Evolutionary conservation across 2,329 filamentous ascomycete genomes (phyloP), one percentile per base, ranked within the genome.

Genomic region (Teratosphaeria gauchensis): DNA sequence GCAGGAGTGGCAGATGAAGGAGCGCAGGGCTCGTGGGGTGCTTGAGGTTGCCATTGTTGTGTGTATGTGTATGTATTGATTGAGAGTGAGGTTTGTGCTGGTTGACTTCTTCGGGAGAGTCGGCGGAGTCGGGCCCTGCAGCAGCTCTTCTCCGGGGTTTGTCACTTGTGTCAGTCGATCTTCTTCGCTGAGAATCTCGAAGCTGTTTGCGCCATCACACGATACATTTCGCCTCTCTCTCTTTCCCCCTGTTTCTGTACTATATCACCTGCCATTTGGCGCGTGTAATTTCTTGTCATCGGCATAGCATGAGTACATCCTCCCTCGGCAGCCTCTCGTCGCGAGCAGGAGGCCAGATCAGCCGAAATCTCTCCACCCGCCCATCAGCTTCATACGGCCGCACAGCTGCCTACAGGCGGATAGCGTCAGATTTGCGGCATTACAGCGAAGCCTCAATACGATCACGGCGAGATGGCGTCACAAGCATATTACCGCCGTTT

Each of bases 401-500:
- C 65, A 76, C 78, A 35, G 74, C 76, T 55, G 73, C 77, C 57
- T 78, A 79, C 69, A 73, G 78, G 65, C 74, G 77, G 72, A 73
- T 78, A 78, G 73, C 65, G 56, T 53, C 59, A 32, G 56, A 62
- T 54, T 51, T 63, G 12, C 58, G 66, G 51, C 58, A 62, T 52
- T 70, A 69, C 56, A 69, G 69, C 56, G 63, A 69, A 59, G 66
- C 57, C 28, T 62, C 67, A 58, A 65, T 65, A 68, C 69, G 64
- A 48, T 57, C 54, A 46, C 62, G 66, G n/a, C 65, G 63, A 54
- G 54, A 65, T 64, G 65, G 60, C 24, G 42, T 59, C 33, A 60
- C 62, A 14, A 58, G 61, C 6, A 62, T 68, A 55, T 66, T 71
- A 24, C 65, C 71, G 32, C 66, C 72, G 5, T 63, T 72, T 24